Evolutionary conservation across 2,329 filamentous ascomycete genomes (phyloP).

Genomic region (Aspergillus ibericus): DNA sequence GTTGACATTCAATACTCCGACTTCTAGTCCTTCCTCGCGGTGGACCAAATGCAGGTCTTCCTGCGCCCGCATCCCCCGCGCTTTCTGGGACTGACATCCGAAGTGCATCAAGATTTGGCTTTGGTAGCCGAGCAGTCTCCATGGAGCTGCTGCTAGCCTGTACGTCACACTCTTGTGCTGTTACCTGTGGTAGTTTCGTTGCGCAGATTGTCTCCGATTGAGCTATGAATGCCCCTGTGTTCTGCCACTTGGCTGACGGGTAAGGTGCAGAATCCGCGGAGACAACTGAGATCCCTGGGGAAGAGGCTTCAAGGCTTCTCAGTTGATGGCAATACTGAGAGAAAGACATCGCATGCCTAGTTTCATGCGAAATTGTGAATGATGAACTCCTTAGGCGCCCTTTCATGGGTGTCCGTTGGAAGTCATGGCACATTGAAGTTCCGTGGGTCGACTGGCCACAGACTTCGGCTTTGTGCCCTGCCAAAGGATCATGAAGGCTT

Average conservation of each 20-base stretch:
- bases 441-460: slow-evolving; percentile 12
- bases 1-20: slow-evolving; percentile 25
- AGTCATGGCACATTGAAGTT: slow-evolving; percentile 18
- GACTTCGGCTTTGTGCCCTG: slow-evolving; percentile 15
- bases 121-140: background rate
- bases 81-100: background rate
- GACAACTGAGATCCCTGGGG: background rate
- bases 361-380: background rate
- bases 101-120: background rate
- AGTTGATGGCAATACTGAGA: slow-evolving; percentile 17
- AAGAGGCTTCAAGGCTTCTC: slow-evolving; percentile 9
- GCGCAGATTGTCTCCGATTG: background rate
- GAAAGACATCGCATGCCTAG: slow-evolving; percentile 1
- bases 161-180: background rate
- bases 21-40: slow-evolving; percentile 26
- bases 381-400: slow-evolving; percentile 16
- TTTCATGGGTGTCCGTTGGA: background rate
- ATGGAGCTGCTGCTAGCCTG: background rate
- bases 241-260: background rate
- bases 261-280: background rate
- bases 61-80: background rate
- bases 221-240: background rate
- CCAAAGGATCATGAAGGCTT: slow-evolving; percentile 19
- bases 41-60: slow-evolving; percentile 10
- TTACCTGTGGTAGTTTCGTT: background rate